Conservation (phyloP, 2,329 filamentous ascomycete genomes). For the Alternaria conjuncta region DNA sequence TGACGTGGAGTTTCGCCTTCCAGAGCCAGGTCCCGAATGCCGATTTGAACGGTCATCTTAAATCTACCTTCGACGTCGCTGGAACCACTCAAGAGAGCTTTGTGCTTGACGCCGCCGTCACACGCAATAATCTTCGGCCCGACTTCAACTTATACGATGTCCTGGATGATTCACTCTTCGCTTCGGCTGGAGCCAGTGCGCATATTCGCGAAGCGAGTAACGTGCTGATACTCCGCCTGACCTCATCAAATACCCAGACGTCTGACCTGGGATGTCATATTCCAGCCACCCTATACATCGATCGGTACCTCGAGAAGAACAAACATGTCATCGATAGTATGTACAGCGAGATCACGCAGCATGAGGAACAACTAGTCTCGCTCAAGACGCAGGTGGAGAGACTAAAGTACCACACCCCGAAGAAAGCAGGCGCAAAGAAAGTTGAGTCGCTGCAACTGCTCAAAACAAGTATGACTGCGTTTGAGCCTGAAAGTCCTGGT, state of each 20-base stretch:
- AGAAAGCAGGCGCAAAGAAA: slow-evolving; percentile 32
- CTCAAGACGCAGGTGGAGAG: slow-evolving; percentile 47
- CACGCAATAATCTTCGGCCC: slow-evolving; percentile 23
- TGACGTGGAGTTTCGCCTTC: slow-evolving; percentile 57
- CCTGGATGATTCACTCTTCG: slow-evolving; percentile 58
- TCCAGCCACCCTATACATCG: slow-evolving; percentile 62
- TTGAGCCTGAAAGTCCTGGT: slow-evolving; percentile 25
- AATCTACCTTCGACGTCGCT: slow-evolving; percentile 50
- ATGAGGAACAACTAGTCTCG: slow-evolving; percentile 34
- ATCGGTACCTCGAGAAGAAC: slow-evolving; percentile 65
- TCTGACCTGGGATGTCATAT: slow-evolving; percentile 56
- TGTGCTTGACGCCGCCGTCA: slow-evolving; percentile 36
- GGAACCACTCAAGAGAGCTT: slow-evolving; percentile 30
- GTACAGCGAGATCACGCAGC: slow-evolving; percentile 49
- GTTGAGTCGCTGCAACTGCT: slow-evolving; percentile 50
- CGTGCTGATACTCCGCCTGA: slow-evolving; percentile 58
- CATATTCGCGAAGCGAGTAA: slow-evolving; percentile 53
- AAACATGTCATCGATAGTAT: slow-evolving; percentile 56
- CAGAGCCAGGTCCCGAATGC: slow-evolving; percentile 51
- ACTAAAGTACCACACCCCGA: slow-evolving; percentile 42
- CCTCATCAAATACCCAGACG: slow-evolving; percentile 43
- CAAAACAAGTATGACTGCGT: slow-evolving; percentile 47
- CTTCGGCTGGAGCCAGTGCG: slow-evolving; percentile 28
- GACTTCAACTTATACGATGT: slow-evolving; percentile 60
- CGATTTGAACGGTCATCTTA: slow-evolving; percentile 52